Percentiles rank a stretch among this genome's conserved stretches.
These are phyloP conservation scores for Salicornia ramosissima DNA, from an alignment of 148 eudicot genomes.

Conservation along the genomic window DNA sequence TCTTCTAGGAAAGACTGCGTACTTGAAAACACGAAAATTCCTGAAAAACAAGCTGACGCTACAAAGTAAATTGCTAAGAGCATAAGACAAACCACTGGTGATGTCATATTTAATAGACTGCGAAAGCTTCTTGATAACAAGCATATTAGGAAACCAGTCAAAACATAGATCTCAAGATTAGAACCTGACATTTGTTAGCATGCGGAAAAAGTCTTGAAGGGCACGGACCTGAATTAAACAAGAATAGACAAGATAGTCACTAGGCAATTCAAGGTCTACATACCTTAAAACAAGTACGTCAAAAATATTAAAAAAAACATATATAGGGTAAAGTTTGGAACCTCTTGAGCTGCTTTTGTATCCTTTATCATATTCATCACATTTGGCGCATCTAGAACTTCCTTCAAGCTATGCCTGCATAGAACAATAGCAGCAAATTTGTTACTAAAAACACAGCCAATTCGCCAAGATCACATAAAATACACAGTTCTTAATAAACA, in stretches of 20 bases:
- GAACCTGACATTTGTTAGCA: conserved; percentile 93
- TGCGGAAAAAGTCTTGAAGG: conserved; percentile 85
- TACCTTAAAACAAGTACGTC: not conserved
- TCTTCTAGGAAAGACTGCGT: not conserved
- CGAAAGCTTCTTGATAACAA: conserved; percentile 6
- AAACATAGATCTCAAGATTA: conserved; percentile 33
- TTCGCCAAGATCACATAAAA: conserved; percentile 6
- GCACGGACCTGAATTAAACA: conserved; percentile 62
- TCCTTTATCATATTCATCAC: conserved; percentile 94
- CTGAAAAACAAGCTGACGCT: not conserved
- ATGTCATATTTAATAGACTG: not conserved
- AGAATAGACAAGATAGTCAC: conserved; percentile 11
- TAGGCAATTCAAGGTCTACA: not conserved
- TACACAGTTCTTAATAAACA: not conserved
- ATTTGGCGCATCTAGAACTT: conserved; percentile 94
- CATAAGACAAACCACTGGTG: not conserved
- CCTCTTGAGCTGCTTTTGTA: conserved; percentile 99
- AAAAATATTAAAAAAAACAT: not conserved
- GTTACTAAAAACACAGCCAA: not conserved
- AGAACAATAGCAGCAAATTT: conserved; percentile 6
- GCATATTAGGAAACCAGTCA: conserved; percentile 14
- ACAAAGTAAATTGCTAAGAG: not conserved
- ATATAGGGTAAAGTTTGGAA: conserved; percentile 16
- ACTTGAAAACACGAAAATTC: conserved; percentile 1
- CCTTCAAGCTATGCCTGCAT: conserved; percentile 89